These are phyloP conservation scores for Candida andamanensis DNA, from an alignment of 805 yeast genomes.

Conservation along the genomic window DNA sequence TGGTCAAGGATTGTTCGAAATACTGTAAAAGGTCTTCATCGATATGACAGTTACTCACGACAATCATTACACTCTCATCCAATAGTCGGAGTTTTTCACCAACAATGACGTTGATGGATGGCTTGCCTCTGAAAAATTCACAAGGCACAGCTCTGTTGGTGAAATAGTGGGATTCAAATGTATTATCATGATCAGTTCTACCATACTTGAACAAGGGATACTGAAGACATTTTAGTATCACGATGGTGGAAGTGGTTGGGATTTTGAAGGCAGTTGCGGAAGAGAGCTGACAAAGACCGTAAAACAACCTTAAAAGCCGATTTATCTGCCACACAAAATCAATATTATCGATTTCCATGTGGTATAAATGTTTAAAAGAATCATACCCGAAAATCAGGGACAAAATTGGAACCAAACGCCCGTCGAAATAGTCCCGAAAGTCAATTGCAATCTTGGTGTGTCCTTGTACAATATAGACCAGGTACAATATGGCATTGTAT, in stretches of 20 bases:
- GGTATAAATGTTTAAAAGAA: slow-evolving; percentile 4
- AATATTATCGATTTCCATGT: slow-evolving; percentile 5
- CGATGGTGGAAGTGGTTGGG: background rate
- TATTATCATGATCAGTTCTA: slow-evolving; percentile 4
- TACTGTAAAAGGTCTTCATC: slow-evolving; percentile 4
- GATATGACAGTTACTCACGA: slow-evolving; percentile 7
- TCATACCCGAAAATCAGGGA: slow-evolving; percentile 3
- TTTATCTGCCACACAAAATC: slow-evolving; percentile 10
- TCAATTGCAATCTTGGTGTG: slow-evolving; percentile 4
- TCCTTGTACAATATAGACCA: slow-evolving; percentile 8
- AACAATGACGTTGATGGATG: slow-evolving; percentile 1
- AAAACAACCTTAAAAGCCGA: slow-evolving; percentile 2
- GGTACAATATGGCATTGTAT: slow-evolving; percentile 8
- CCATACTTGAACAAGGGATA: slow-evolving; percentile 9
- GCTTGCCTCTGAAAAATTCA: slow-evolving; percentile 9
- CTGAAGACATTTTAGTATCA: slow-evolving; percentile 7
- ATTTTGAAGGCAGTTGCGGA: background rate
- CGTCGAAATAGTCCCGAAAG: slow-evolving; percentile 8
- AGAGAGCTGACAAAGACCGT: background rate
- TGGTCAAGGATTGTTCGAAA: slow-evolving; percentile 2
- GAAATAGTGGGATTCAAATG: background rate
- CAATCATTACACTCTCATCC: background rate
- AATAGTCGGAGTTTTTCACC: slow-evolving; percentile 7
- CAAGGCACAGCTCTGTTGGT: slow-evolving; percentile 4
- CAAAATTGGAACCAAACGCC: slow-evolving; percentile 1